Evolutionary conservation across 495 filamentous ascomycete genomes (phyloP), one percentile per base, ranked within the genome.

Genomic region (Talaromyces borbonicus): DNA sequence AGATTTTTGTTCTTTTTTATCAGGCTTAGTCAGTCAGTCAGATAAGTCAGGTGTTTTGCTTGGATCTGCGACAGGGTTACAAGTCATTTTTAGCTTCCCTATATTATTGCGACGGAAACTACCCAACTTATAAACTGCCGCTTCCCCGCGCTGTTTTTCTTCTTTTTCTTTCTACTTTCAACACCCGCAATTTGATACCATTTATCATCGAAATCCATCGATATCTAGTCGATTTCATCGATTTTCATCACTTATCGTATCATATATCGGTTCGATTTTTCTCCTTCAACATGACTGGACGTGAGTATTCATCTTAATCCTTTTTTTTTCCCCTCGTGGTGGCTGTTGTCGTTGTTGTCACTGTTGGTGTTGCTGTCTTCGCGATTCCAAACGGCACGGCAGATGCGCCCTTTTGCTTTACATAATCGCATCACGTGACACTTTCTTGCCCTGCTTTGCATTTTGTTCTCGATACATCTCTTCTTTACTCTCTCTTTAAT

Each of bases 261-360:
- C 43, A 41, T 54, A 15, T 14, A 1, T 47, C 18, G n/a, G n/a
- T n/a, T n/a, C n/a, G n/a, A n/a, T n/a, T n/a, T n/a, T 48, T 48
- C 43, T 36, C 56, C 52, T 58, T 63, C 77, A 87, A 66, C 52
- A 95, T 95, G 88, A 90, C 88, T 87, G 88, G 88, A 85, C 88
- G 88, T 95, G 78, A 86, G 88, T 89, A 62, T 49, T 39, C 30
- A 36, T 47, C 18, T 20, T 36, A n/a, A 8, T 30, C 19, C 11
- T 41, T 9, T 29, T 36, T 54, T 18, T 49, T 9, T 57, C 41
- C 46, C 22, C 50, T 43, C 23, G 18, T 23, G 22, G 36, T 41
- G 16, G 29, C 46, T 35, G 50, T 53, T 35, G 30, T 49, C 38
- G 22, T 26, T 15, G 54, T 30, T 22, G 43, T 30, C 27, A 23